Conservation (phyloP, 208 protist species). For the Trypanosoma scelopori region DNA sequence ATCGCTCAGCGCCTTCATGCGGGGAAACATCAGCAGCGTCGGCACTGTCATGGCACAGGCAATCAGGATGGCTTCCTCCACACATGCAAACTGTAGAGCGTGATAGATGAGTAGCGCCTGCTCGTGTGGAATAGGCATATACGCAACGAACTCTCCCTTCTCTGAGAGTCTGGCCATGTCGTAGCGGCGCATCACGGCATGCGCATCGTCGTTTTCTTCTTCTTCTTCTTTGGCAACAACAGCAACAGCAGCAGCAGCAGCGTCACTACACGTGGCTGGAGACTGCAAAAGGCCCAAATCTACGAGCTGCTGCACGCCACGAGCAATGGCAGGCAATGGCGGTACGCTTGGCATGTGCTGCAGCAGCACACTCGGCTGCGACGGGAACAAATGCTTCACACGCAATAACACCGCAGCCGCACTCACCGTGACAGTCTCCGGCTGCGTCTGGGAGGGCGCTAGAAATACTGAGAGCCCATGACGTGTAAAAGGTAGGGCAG, state of each 20-base stretch:
- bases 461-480: background rate
- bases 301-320: conserved; percentile 44
- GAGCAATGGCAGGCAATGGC: conserved; percentile 12
- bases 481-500: background rate
- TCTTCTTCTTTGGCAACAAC: no score
- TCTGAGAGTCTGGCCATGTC: conserved; percentile 34
- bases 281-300: conserved; percentile 49
- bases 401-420: conserved; percentile 48
- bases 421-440: conserved; percentile 32
- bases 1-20: conserved; percentile 23
- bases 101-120: conserved; percentile 62
- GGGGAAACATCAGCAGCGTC: conserved; percentile 43
- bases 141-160: conserved; percentile 58
- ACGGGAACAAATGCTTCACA: conserved; percentile 56
- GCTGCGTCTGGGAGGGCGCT: conserved; percentile 7
- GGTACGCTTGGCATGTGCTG: conserved; percentile 43
- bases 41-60: conserved; percentile 79
- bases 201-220: background rate
- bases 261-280: background rate
- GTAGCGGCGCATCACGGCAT: conserved; percentile 17
- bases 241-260: background rate
- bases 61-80: conserved; percentile 74
- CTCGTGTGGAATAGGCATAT: conserved; percentile 61
- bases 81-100: conserved; percentile 59
- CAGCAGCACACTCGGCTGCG: conserved; percentile 22